Evolutionary conservation across 2,329 filamentous ascomycete genomes (phyloP).

Genomic region (Fusarium musae): DNA sequence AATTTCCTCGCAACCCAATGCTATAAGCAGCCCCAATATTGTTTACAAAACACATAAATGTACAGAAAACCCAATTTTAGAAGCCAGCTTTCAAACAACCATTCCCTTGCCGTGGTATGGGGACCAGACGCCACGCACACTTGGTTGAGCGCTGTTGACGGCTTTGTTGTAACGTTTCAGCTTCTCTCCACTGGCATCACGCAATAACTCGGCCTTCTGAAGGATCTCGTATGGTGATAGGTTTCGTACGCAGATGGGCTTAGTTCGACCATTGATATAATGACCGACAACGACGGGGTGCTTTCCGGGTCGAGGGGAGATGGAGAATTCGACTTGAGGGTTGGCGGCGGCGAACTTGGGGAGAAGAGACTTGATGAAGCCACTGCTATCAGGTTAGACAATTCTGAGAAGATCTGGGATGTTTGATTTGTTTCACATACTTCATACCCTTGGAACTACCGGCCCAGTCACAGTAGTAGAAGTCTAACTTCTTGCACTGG

Average conservation of each 20-base stretch:
- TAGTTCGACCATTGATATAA: slow-evolving; percentile 91
- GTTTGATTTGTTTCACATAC: slow-evolving; percentile 58
- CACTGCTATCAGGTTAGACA: slow-evolving; percentile 60
- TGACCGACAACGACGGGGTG: slow-evolving; percentile 90
- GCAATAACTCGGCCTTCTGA: slow-evolving; percentile 79
- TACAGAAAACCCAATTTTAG: slow-evolving; percentile 31
- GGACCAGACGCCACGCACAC: slow-evolving; percentile 77
- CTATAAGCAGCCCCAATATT: slow-evolving; percentile 37
- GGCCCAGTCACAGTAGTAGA: slow-evolving; percentile 97
- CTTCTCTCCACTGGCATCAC: slow-evolving; percentile 81
- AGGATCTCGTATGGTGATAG: slow-evolving; percentile 82
- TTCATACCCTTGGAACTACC: slow-evolving; percentile 96
- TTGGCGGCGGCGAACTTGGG: slow-evolving; percentile 81
- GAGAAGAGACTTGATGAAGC: slow-evolving; percentile 83
- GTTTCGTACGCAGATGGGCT: slow-evolving; percentile 90
- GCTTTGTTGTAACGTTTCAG: slow-evolving; percentile 71
- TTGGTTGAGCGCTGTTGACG: slow-evolving; percentile 71
- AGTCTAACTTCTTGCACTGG: slow-evolving; percentile 94
- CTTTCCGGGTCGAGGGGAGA: slow-evolving; percentile 88
- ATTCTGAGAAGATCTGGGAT: background rate
- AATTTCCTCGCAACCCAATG: slow-evolving; percentile 46
- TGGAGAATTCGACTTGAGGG: slow-evolving; percentile 89
- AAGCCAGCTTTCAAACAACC: slow-evolving; percentile 56
- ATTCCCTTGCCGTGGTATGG: slow-evolving; percentile 73
- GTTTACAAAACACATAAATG: slow-evolving; percentile 45